A percentile compares a stretch with the other conserved stretches of the same genome.
Evolutionary conservation across 78 protist species (phyloP).

Genomic region (Emiliania huxleyi): DNA sequence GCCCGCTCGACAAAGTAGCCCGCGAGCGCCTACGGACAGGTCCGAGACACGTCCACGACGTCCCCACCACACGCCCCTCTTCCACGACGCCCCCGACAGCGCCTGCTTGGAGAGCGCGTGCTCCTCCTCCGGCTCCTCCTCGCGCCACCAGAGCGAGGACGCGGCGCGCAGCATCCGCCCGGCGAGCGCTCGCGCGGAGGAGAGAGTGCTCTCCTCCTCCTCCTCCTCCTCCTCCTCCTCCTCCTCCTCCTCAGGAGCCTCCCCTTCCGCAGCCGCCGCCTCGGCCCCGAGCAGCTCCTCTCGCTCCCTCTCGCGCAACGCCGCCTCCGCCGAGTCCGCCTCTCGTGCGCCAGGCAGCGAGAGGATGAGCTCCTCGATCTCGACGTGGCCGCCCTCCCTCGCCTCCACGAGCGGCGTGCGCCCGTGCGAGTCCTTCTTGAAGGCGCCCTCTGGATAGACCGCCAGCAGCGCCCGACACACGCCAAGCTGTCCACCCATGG

Average conservation of each 20-base stretch:
- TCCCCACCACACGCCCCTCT: too few relatives aligned
- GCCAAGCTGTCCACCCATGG: background rate
- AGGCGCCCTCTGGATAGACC: background rate
- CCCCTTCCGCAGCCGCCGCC: too few relatives aligned
- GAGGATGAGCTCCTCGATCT: background rate
- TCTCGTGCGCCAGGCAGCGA: background rate
- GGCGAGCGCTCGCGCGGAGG: too few relatives aligned
- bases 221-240: too few relatives aligned
- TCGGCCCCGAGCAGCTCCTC: background rate
- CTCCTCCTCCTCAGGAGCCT: too few relatives aligned
- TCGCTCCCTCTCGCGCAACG: background rate
- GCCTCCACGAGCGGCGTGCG: slow-evolving; percentile 25
- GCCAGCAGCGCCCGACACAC: background rate
- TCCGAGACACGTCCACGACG: background rate
- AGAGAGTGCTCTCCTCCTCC: too few relatives aligned
- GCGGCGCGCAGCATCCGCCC: background rate
- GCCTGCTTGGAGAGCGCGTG: too few relatives aligned
- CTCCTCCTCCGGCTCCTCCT: too few relatives aligned
- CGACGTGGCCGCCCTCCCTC: background rate
- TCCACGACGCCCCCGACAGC: too few relatives aligned
- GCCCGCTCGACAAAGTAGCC: slow-evolving; percentile 37
- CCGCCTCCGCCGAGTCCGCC: background rate
- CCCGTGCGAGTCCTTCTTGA: background rate
- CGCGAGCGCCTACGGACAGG: background rate
- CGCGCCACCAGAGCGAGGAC: background rate